phyloP scores from a whole-genome alignment of 805 yeast genomes.

The Candida silvicultrix region DNA sequence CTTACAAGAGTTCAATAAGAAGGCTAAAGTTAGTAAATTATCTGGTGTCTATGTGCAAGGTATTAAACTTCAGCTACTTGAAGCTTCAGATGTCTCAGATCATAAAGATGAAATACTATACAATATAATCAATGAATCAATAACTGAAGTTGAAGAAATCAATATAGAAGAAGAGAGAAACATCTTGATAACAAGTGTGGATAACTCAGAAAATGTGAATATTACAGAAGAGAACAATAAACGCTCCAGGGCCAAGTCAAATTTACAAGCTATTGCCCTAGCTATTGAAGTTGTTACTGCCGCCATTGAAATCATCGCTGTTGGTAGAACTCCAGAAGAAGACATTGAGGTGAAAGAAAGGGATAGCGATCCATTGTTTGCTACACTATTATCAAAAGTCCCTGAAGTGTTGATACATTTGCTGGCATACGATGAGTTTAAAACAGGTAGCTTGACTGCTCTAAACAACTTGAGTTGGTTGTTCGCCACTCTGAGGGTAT shows the following conservation, averaged over 20 bases:
- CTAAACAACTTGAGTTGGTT: slow-evolving; percentile 72
- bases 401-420: slow-evolving; percentile 35
- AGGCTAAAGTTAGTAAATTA: slow-evolving; percentile 23
- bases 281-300: slow-evolving; percentile 75
- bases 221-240: slow-evolving; percentile 32
- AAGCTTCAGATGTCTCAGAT: slow-evolving; percentile 17
- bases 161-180: slow-evolving; percentile 27
- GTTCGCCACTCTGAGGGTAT: slow-evolving; percentile 12
- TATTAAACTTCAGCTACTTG: slow-evolving; percentile 30
- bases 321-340: slow-evolving; percentile 10
- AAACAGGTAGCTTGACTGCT: slow-evolving; percentile 52
- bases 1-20: not conserved
- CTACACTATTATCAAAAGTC: slow-evolving; percentile 15
- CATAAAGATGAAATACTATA: slow-evolving; percentile 18
- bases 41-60: slow-evolving; percentile 30
- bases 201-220: slow-evolving; percentile 25
- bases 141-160: slow-evolving; percentile 21
- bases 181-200: slow-evolving; percentile 20
- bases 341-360: slow-evolving; percentile 3
- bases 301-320: slow-evolving; percentile 51
- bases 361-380: slow-evolving; percentile 10
- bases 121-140: slow-evolving; percentile 11
- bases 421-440: slow-evolving; percentile 36
- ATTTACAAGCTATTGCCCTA: slow-evolving; percentile 60
- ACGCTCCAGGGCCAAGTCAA: slow-evolving; percentile 39